Base-by-base conservation (phyloP, 352 stramenopile species). In the Phytophthora ramorum region DNA sequence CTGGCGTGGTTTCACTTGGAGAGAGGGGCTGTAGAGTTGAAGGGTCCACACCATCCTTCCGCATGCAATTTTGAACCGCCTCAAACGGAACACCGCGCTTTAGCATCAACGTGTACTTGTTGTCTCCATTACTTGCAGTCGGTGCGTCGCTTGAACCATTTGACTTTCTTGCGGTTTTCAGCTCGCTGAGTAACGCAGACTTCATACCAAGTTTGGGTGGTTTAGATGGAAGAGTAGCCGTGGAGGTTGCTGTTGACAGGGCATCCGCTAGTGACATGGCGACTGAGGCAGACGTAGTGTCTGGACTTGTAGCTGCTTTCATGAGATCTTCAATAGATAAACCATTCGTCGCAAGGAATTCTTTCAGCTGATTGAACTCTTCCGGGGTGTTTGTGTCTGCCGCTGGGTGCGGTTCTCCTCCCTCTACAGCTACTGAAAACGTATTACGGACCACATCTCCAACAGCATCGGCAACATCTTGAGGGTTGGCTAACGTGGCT, bases 241-340 rank as follows among this genome's bases (percentile, higher is more conserved):
- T 12, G 17, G 32, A 43, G 7, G 28, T 53, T 61, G 30, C 35
- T 5, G 66, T 60, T 16, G 69, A 37, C 30, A 75, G 50, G 4
- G 48, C 48, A 19, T 64, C 63, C 7, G 32, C 28, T 59, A 56
- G 24, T 24, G 63, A 64, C 14, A 48, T 60, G 37, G 48, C 38
- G 5, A 51, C 51, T 4, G 40, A 58, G 28, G 55, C 17, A 34
- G 80, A 83, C 1, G 74, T 70, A 0, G 76, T 63, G 19, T 74
- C 78, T 48, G 80, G 58, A 40, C 66, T 90, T 22, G 79, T 88
- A 17, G 83, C 83, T 9, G 78, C 85, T 32, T 79, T 83, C 40
- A 92, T 69, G 19, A 95, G 63, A 62, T 93, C 83, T 34, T 93
- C 83, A 41, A 93, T 73, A 0, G 85, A 92, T 28, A 95, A 75